phyloP scores from a whole-genome alignment of 805 yeast genomes.

The Ogataea populi-albae region DNA sequence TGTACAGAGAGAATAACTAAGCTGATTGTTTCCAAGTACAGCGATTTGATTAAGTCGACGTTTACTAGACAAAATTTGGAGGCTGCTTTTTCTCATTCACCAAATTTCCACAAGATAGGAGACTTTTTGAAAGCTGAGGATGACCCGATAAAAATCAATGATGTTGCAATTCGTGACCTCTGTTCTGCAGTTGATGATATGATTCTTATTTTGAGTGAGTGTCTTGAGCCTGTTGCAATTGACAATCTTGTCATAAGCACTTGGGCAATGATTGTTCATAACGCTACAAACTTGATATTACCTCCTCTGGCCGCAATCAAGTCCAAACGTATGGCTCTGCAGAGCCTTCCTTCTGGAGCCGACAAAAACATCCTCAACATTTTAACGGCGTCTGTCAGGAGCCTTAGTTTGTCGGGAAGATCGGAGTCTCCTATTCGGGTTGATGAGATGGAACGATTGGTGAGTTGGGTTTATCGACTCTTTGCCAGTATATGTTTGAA shows the following conservation, averaged over 20 bases:
- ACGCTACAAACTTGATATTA: conserved; percentile 13
- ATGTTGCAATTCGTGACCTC: conserved; percentile 8
- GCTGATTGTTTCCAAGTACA: conserved; percentile 13
- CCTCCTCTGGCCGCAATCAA: conserved; percentile 14
- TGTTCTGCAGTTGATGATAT: conserved; percentile 7
- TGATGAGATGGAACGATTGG: conserved; percentile 16
- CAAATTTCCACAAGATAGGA: conserved; percentile 8
- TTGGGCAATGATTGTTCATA: conserved; percentile 13
- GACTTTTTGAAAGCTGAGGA: conserved; percentile 11
- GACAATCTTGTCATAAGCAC: conserved; percentile 12
- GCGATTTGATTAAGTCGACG: conserved; percentile 4
- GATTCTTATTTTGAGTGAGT: conserved; percentile 7
- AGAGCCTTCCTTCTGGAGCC: not conserved
- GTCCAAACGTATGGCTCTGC: conserved; percentile 4
- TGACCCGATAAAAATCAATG: conserved; percentile 11
- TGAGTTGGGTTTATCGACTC: conserved; percentile 22
- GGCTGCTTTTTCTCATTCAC: conserved; percentile 3
- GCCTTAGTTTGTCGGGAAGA: conserved; percentile 1
- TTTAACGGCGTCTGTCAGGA: conserved; percentile 9
- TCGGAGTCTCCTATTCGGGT: conserved; percentile 1
- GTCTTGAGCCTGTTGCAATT: conserved; percentile 12
- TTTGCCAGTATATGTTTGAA: conserved; percentile 8
- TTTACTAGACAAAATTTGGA: conserved; percentile 11
- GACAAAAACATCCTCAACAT: conserved; percentile 8
- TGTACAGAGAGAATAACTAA: conserved; percentile 14